Conservation (phyloP, 306 rosid species). For the Parietaria judaica region DNA sequence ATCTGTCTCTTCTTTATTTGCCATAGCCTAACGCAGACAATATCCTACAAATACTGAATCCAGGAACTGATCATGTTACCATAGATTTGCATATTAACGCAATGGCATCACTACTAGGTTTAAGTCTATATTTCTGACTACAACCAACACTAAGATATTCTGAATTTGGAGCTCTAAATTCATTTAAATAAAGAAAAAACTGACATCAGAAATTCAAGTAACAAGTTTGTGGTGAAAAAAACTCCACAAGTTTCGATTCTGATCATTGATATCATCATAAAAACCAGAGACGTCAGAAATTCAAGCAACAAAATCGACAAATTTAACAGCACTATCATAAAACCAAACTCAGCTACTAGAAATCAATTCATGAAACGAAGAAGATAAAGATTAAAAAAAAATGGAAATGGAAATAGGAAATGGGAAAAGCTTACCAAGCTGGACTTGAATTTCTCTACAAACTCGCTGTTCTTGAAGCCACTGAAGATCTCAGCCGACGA, state of each 20-base stretch:
- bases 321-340: neutral
- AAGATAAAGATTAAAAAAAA: too few relatives aligned
- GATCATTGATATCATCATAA: neutral
- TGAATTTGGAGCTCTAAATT: too few relatives aligned
- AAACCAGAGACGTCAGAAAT: neutral
- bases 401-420: constrained; percentile 3
- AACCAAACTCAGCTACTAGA: neutral
- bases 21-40: neutral
- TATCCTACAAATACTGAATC: neutral
- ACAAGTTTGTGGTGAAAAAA: neutral
- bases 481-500: constrained; percentile 54
- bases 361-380: too few relatives aligned
- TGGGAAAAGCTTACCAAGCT: constrained; percentile 47
- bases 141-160: too few relatives aligned
- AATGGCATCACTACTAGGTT: neutral
- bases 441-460: constrained; percentile 79
- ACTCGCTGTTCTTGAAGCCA: constrained; percentile 70
- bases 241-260: neutral
- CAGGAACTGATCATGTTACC: neutral
- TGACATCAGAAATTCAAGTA: too few relatives aligned
- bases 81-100: neutral
- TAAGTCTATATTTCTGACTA: too few relatives aligned
- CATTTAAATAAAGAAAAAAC: too few relatives aligned
- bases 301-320: neutral
- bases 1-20: neutral